Evolutionary conservation across 2,329 filamentous ascomycete species (phyloP).

Genomic region (Xylariales sp.): DNA sequence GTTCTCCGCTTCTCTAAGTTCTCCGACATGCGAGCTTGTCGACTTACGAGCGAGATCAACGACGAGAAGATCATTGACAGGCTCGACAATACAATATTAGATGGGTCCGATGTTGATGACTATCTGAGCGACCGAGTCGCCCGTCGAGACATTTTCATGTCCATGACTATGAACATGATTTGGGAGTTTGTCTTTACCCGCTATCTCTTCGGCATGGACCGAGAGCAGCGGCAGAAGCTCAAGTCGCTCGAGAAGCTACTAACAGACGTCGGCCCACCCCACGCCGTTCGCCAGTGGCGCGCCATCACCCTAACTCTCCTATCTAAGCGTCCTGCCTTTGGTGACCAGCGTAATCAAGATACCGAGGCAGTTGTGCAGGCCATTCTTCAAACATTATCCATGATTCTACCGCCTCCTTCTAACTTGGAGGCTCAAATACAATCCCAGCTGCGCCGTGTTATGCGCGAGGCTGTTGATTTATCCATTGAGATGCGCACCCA

Average conservation of each 20-base stretch:
- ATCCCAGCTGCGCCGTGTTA: conserved; percentile 85
- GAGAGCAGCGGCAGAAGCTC: conserved; percentile 96
- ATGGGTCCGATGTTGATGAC: conserved; percentile 90
- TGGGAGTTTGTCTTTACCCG: conserved; percentile 99
- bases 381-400: conserved; percentile 84
- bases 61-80: conserved; percentile 95
- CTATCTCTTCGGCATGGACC: conserved; percentile 98
- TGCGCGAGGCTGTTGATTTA: conserved; percentile 88
- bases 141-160: conserved; percentile 96
- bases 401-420: conserved; percentile 86
- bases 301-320: conserved; percentile 93
- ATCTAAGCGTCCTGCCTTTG: conserved; percentile 82
- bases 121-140: conserved; percentile 89
- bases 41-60: conserved; percentile 83
- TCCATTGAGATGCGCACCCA: conserved; percentile 98
- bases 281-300: conserved; percentile 97
- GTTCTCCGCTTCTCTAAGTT: conserved; percentile 98
- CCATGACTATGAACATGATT: conserved; percentile 98
- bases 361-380: conserved; percentile 96
- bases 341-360: conserved; percentile 84
- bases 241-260: conserved; percentile 95
- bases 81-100: conserved; percentile 92
- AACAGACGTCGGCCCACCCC: conserved; percentile 83
- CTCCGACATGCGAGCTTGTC: conserved; percentile 90
- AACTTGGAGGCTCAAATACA: conserved; percentile 84